These are phyloP conservation scores for Termitomyces sp. DNA, from an alignment of 768 basidiomycete genomes.

Conservation along the genomic window DNA sequence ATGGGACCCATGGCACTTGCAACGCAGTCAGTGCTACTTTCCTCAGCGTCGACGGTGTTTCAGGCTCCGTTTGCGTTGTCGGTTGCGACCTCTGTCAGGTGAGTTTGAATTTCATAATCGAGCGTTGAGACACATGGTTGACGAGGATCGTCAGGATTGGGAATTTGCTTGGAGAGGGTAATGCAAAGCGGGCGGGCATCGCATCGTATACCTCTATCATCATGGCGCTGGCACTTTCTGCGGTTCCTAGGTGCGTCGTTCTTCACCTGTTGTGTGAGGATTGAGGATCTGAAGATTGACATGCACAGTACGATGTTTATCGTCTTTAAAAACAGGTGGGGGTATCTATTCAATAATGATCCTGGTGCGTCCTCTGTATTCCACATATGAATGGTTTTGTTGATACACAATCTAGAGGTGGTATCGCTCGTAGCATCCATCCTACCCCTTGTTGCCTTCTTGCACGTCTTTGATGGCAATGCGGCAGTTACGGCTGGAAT, in stretches of 20 bases:
- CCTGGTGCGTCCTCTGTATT: slow-evolving; percentile 33
- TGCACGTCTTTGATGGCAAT: slow-evolving; percentile 84
- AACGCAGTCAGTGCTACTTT: slow-evolving; percentile 80
- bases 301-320: slow-evolving; percentile 44
- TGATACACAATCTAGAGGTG: slow-evolving; percentile 31
- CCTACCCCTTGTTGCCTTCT: slow-evolving; percentile 69
- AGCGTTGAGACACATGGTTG: background rate
- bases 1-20: slow-evolving; percentile 80
- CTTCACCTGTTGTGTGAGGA: background rate
- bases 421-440: slow-evolving; percentile 60
- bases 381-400: background rate
- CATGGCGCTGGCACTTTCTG: slow-evolving; percentile 57
- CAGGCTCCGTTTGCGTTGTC: slow-evolving; percentile 82
- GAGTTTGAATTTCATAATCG: slow-evolving; percentile 9
- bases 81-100: slow-evolving; percentile 84
- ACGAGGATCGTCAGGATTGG: slow-evolving; percentile 51
- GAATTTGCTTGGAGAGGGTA: slow-evolving; percentile 80
- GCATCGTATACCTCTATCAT: slow-evolving; percentile 61
- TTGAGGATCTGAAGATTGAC: background rate
- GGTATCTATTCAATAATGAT: slow-evolving; percentile 68
- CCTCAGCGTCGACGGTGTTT: slow-evolving; percentile 69
- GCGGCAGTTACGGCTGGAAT: slow-evolving; percentile 67
- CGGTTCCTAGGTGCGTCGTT: slow-evolving; percentile 50
- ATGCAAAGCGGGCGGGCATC: slow-evolving; percentile 66
- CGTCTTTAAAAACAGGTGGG: slow-evolving; percentile 67